Evolutionary conservation across 1,139 yeast species (phyloP).

Genomic region (Geotrichum reessii): DNA sequence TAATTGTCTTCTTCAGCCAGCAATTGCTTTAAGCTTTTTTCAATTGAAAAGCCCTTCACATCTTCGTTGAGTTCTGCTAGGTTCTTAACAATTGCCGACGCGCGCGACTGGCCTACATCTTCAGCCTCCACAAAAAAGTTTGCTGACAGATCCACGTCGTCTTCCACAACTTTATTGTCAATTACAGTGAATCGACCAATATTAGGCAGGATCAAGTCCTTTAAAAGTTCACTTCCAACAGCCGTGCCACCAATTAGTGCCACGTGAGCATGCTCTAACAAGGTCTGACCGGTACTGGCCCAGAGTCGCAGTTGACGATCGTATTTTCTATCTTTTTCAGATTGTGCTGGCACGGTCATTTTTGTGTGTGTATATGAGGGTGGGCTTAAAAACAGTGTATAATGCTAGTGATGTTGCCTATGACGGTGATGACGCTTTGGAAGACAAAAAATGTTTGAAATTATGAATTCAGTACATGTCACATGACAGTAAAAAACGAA

Average conservation of each 20-base stretch:
- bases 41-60: slow-evolving; percentile 42
- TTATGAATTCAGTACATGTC: not conserved
- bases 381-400: not conserved
- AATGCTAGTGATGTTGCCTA: not conserved
- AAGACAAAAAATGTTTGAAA: not conserved
- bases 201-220: slow-evolving; percentile 79
- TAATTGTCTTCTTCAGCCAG: not conserved
- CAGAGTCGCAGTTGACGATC: slow-evolving; percentile 88
- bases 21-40: not conserved
- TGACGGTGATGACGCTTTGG: not conserved
- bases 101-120: slow-evolving; percentile 44
- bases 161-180: slow-evolving; percentile 42
- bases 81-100: slow-evolving; percentile 39
- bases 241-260: slow-evolving; percentile 58
- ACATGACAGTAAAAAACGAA: not conserved
- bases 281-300: slow-evolving; percentile 72
- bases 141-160: slow-evolving; percentile 43
- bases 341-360: slow-evolving; percentile 18
- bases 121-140: slow-evolving; percentile 57
- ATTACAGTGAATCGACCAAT: slow-evolving; percentile 61
- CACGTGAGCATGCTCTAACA: slow-evolving; percentile 53
- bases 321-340: slow-evolving; percentile 40
- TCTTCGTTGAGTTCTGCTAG: slow-evolving; percentile 59
- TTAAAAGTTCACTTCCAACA: slow-evolving; percentile 62
- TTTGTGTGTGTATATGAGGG: no score